Conservation (phyloP, 331 rosid genomes). For the Malus hybrid region DNA sequence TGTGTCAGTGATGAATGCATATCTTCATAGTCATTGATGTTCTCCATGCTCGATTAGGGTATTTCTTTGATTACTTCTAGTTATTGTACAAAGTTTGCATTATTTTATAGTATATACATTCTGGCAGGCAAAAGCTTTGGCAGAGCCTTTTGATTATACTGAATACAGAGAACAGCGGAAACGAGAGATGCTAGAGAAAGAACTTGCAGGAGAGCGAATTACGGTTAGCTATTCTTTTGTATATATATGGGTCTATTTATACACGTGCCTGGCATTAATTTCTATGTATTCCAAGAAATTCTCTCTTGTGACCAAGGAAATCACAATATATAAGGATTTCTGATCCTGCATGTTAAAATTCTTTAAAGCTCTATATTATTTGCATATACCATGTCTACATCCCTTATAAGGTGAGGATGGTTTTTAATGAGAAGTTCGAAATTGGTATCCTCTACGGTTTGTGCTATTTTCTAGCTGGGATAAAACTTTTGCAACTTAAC, state of each 20-base stretch:
- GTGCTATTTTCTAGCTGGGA: too few species aligned
- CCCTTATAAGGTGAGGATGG: neutral
- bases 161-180: constrained; percentile 57
- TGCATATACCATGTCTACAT: neutral
- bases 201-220: constrained; percentile 61
- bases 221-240: constrained; percentile 36
- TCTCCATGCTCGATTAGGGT: neutral
- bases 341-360: too few species aligned
- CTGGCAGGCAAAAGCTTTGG: constrained; percentile 76
- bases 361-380: neutral
- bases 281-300: too few species aligned
- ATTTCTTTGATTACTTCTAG: neutral
- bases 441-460: neutral
- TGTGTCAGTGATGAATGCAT: neutral
- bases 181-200: constrained; percentile 64
- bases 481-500: too few species aligned
- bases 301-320: too few species aligned
- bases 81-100: neutral
- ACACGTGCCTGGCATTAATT: too few species aligned
- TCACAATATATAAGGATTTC: too few species aligned
- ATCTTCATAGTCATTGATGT: neutral
- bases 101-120: neutral
- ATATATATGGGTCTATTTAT: too few species aligned
- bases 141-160: constrained; percentile 56
- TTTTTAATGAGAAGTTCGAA: neutral